Conservation (phyloP, 352 stramenopile genomes). For the Blastocystis hominis region DNA sequence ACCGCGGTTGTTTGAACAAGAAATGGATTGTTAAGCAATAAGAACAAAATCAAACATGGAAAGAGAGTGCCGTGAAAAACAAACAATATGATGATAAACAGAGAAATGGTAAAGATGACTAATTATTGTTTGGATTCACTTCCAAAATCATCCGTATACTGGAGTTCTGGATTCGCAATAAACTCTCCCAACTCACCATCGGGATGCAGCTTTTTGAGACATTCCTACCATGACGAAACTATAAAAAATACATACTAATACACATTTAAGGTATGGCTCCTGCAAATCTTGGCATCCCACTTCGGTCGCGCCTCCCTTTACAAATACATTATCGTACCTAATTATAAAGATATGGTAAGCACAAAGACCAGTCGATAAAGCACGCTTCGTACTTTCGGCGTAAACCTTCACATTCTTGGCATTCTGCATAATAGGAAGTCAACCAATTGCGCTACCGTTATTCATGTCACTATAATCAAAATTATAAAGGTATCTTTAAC, state of each 20-base stretch:
- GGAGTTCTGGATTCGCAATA: constrained; percentile 24
- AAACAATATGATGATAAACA: not conserved
- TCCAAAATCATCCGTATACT: constrained; percentile 44
- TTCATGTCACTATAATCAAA: constrained; percentile 1
- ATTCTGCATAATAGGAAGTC: not conserved
- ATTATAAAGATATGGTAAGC: not conserved
- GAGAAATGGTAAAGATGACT: not conserved
- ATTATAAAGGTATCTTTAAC: not conserved
- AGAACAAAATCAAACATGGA: not conserved
- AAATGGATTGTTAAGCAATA: not conserved
- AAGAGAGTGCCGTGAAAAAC: no score
- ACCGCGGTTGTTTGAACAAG: not conserved
- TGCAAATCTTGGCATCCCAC: constrained; percentile 14
- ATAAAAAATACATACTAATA: not conserved
- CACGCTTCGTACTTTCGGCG: constrained; percentile 51
- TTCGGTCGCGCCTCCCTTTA: constrained; percentile 15
- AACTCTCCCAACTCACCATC: constrained; percentile 48
- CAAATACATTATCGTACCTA: constrained; percentile 43
- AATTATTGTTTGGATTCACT: not conserved
- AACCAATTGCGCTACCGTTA: not conserved
- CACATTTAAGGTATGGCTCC: constrained; percentile 26
- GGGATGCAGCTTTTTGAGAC: constrained; percentile 28
- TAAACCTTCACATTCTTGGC: constrained; percentile 22
- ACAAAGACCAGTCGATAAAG: constrained; percentile 24
- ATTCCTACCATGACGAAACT: not conserved